Base-by-base conservation (phyloP, 805 yeast genomes). In the Candida adriatica region DNA sequence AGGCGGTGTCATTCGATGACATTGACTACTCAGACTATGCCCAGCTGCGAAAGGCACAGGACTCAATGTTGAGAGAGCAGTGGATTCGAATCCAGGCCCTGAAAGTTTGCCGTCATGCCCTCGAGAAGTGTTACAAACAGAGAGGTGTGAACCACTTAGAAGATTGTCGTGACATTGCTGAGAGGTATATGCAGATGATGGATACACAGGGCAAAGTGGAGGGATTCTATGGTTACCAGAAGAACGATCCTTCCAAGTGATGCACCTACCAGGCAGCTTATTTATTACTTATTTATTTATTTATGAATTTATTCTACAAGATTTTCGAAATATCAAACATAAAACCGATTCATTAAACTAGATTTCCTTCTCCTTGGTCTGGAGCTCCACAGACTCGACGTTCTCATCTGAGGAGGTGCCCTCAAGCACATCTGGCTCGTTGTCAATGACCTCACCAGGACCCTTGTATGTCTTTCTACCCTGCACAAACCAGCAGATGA, bases 201-300 rank as follows among this genome's bases (percentile, higher is more conserved):
- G 88, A 85, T 35, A 59, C 43, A 8, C 46, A 68, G 30, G 71
- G 79, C 45, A 71, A 75, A 45, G 68, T 79, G 38, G 70, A 73
- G 45, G 94, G 94, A 26, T 82, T 69, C 61, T 62, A 77, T 52
- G 90, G 86, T n/a, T 82, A 83, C 63, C 94, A 84, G 64, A 79
- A 84, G 70, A 83, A 83, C 61, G 94, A 83, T 53, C 92, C 90
- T 27, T 66, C 83, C 22, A 80, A 82, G 62, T 80, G 62, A 55
- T n/a, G n/a, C n/a, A n/a, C n/a, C n/a, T n/a, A n/a, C n/a, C n/a
- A n/a, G n/a, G n/a, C n/a, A n/a, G n/a, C n/a, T n/a, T n/a, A n/a
- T n/a, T n/a, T n/a, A n/a, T n/a, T n/a, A n/a, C n/a, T n/a, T n/a
- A n/a, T n/a, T n/a, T n/a, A n/a, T n/a, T n/a, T n/a, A n/a, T n/a